Base-by-base conservation (phyloP, 768 basidiomycete genomes). In the Pleurotus platypus region DNA sequence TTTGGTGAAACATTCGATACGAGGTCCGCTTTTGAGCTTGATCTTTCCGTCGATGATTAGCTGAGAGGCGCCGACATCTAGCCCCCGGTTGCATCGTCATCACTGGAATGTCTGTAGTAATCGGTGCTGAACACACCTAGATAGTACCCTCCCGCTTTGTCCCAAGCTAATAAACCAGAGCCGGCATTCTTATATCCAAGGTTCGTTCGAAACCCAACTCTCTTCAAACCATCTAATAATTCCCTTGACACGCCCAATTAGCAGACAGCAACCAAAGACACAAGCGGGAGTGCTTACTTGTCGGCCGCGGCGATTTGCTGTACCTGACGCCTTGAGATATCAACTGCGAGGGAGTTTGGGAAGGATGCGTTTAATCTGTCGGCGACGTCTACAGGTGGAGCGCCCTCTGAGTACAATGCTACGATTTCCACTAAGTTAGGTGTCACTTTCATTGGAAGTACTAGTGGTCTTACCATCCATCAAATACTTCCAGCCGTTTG, bases 11-110 rank as follows among this genome's bases (percentile, higher is more conserved):
- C 65, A 65, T 22, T 74, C 65, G 50, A 87, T 78, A 24, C 67
- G 69, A 54, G 74, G 72, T 58, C 83, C 84, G 66, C 78, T 84
- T 72, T 89, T 89, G 61, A 89, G 70, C 66, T 87, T 87, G 72
- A 89, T 86, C 66, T 86, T 84, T 16, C 85, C 83, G 58, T 86
- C 83, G 26, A 80, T 76, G 60, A 89, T 82, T 58, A 82, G 71
- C 64, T 84, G 78, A 57, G 78, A 78, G 3, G 78, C 82, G 57
- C 86, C 86, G 48, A 79, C 79, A 61, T 85, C 83, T 84, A 15
- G n/a, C 26, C 27, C 27, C 1, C 2, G 27, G 27, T 27, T 27
- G 4, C 27, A 7, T 27, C 27, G 2, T 27, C 27, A 7, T 2
- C 7, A 5, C 27, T 27, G 27, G 7, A 3, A 27, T 27, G 2